Conservation (phyloP, 768 basidiomycete species). For the Termitomyces sp. region DNA sequence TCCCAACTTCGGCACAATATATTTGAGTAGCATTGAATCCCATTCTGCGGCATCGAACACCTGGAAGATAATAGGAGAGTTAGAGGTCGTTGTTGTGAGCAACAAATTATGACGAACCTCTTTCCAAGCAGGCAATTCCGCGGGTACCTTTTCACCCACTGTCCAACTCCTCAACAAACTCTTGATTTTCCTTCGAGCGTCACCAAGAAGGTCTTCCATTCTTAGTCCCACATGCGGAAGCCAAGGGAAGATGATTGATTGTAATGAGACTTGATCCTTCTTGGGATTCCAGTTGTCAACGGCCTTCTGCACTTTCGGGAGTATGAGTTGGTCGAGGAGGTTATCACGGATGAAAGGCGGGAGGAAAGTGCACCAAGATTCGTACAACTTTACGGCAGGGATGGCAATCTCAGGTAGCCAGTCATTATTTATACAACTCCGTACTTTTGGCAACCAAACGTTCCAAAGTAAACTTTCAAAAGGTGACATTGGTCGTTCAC, state of each 20-base stretch:
- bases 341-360: constrained; percentile 93
- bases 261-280: constrained; percentile 53
- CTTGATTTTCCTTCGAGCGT: constrained; percentile 84
- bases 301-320: constrained; percentile 87
- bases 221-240: constrained; percentile 81
- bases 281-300: constrained; percentile 80
- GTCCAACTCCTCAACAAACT: constrained; percentile 71
- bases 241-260: constrained; percentile 92
- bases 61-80: constrained; percentile 23
- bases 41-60: constrained; percentile 80
- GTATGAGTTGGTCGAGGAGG: constrained; percentile 89
- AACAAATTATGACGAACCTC: constrained; percentile 43
- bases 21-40: constrained; percentile 87
- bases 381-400: constrained; percentile 77
- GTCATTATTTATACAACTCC: constrained; percentile 90
- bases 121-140: constrained; percentile 77
- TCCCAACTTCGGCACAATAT: constrained; percentile 88
- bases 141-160: constrained; percentile 63
- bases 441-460: constrained; percentile 92
- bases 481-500: constrained; percentile 79
- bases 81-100: neutral
- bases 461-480: constrained; percentile 95
- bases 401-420: constrained; percentile 75
- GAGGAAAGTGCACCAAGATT: constrained; percentile 82
- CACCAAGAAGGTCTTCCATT: constrained; percentile 79